Evolutionary conservation across 116 monocot species (phyloP), one percentile per base, ranked within the genome.

Genomic region (Iris pallida): DNA sequence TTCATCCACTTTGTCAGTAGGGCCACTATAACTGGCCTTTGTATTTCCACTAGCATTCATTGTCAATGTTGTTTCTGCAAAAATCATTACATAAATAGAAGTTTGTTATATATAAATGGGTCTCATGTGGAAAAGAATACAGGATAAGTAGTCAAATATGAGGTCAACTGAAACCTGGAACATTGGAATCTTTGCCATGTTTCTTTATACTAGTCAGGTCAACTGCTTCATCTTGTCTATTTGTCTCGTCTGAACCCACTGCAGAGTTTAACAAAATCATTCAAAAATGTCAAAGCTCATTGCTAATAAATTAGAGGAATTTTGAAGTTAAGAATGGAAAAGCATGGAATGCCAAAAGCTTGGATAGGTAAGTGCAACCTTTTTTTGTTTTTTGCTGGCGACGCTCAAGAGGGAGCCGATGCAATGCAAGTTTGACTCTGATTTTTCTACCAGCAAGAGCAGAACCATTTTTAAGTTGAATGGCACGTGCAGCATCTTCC

Each of bases 391-490:
- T 86, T 59, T 61, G 56, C 9, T 51, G 66, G 41, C 92, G 92
- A 62, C 79, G 71, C 65, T 92, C 79, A 18, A 61, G 74, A 72
- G 96, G 66, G 77, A 75, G 72, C 40, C 96, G 82, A 55, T 82
- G 86, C 76, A 79, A 77, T 75, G 96, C 96, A 61, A 79, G 81
- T 65, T 85, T 84, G 51, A 83, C 84, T 83, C 84, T 84, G 59
- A 96, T 89, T 85, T 83, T 89, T 74, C 96, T 84, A 72, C 86
- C 89, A 63, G 74, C 78, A 49, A 96, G 74, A 55, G 74, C 44
- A 40, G 74, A 81, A 42, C 75, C 81, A 81, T 85, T 87, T 81
- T 96, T 96, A 15, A 86, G 66, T 79, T 96, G 73, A 83, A 96
- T 78, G 61, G 96, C 79, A 72, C 79, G 86, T 44, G 81, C 78